Evolutionary conservation across 23 red algal genomes (phyloP), one percentile per base, ranked within the genome.

Genomic region (Gracilaria vermiculophylla): DNA sequence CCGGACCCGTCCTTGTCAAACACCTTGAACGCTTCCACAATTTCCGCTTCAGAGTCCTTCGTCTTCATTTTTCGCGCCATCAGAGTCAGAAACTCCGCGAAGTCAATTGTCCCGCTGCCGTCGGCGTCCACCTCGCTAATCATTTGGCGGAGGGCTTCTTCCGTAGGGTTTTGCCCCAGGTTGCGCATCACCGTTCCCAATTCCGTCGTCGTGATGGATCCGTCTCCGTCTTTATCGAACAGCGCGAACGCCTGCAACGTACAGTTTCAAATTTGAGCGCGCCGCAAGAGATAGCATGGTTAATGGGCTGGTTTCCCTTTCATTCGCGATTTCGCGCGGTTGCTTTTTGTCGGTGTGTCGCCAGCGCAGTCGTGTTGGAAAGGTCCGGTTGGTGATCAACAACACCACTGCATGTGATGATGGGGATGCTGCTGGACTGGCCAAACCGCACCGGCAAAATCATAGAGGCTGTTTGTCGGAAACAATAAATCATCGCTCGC

Each of bases 61-160:
- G 92, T 81, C 54, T 94, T 97, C 89, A 97, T 94, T 70, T 97
- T 88, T 34, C 94, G 37, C 16, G 88, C 82, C 94, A 97, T 97
- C 41, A 97, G 91, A 31, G 90, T 83, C 14, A 97, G 62, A 78
- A 97, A 97, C 42, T 97, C 94, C 34, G 83, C 39, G 84, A 97
- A 97, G 50, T 97, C 94, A 32, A 97, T 97, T 3, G 83, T 97
- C 25, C 94, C 94, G 20, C 71, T 85, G 36, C 90, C 89, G 27
- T 97, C 94, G 13, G 83, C 85, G 35, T 97, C 94, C 40, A 97
- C 94, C 53, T 97, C 94, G 55, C 69, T 90, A 48, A 97, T 93
- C 94, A 97, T 97, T 29, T 94, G 80, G 34, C 67, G 69, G 5
- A 97, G 73, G 23, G 80, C 87, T 32, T 58, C 66, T 62, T 97